These are phyloP conservation scores for Raffaelea arxii DNA, from an alignment of 2,329 filamentous ascomycete species.

Conservation along the genomic window DNA sequence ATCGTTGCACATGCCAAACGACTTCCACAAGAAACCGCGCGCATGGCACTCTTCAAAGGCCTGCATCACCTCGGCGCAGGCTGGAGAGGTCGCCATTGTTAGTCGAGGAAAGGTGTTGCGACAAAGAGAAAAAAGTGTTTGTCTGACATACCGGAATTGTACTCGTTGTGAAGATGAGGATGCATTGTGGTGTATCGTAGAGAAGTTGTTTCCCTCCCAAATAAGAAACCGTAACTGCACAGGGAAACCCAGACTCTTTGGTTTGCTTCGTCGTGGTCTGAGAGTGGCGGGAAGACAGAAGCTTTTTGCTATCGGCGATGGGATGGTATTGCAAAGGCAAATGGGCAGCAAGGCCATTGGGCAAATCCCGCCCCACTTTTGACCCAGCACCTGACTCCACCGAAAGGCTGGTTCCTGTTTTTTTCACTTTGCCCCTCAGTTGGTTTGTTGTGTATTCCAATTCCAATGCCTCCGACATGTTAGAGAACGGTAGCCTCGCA, in stretches of 20 bases:
- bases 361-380: neutral
- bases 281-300: neutral
- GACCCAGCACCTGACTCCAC: too few relatives aligned
- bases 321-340: neutral
- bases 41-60: constrained; percentile 94
- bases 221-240: neutral
- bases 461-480: too few relatives aligned
- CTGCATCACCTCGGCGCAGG: constrained; percentile 88
- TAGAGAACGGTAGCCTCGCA: too few relatives aligned
- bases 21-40: constrained; percentile 84
- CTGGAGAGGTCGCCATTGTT: too few relatives aligned
- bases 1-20: constrained; percentile 80
- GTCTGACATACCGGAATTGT: constrained; percentile 62
- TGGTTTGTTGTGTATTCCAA: too few relatives aligned
- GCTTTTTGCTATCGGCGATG: neutral
- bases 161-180: constrained; percentile 90
- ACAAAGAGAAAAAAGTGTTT: too few relatives aligned
- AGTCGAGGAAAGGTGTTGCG: too few relatives aligned
- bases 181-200: constrained; percentile 57
- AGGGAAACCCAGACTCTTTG: neutral
- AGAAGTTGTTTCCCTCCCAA: neutral
- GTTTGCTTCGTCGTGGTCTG: neutral
- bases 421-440: too few relatives aligned
- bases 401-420: too few relatives aligned
- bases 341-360: neutral